Evolutionary conservation across 441 rosid genomes (phyloP), one percentile per base, ranked within the genome.

Genomic region (Erodium moschatum): DNA sequence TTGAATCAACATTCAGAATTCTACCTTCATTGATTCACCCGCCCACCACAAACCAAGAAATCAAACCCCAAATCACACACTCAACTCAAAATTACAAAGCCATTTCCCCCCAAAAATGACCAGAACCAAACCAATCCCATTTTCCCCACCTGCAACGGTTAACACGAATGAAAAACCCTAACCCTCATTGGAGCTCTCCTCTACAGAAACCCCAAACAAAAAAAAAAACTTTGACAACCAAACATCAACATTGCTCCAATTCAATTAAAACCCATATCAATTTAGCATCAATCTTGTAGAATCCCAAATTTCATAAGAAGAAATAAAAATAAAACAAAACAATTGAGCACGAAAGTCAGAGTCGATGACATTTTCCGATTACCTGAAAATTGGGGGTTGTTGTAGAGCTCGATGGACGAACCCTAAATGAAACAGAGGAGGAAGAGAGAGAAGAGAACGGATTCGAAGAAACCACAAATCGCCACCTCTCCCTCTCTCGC

Each of bases 371-470:
- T 33, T 33, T 33, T 33, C 38, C 5, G 38, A 5, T 33, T 48
- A 48, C 56, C 56, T 12, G 56, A 48, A 48, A 48, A 48, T 4
- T n/a, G 38, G 56, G 56, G 56, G 56, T 42, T 42, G 48, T 42
- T 33, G 1, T 3, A 33, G 38, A 33, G 38, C 38, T 33, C 38
- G 48, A 42, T 13, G 8, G 29, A 12, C 27, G 35, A 74, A 31
- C 68, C 79, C 20, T 73, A 78, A 81, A 78, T 68, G 76, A 76
- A 58, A n/a, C 35, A 68, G 66, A 78, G 72, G 66, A 68, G 72
- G 16, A 72, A 35, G 75, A 64, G 65, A 60, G 69, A 66, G 68
- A 69, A 66, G 63, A 64, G 35, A 70, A 38, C 9, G 48, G 33
- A 71, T 65, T 33, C 68, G 20, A 79, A 78, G 75, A 78, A 74